Conservation (phyloP, 2,329 filamentous ascomycete species). For the Ceratocystis colombiana region DNA sequence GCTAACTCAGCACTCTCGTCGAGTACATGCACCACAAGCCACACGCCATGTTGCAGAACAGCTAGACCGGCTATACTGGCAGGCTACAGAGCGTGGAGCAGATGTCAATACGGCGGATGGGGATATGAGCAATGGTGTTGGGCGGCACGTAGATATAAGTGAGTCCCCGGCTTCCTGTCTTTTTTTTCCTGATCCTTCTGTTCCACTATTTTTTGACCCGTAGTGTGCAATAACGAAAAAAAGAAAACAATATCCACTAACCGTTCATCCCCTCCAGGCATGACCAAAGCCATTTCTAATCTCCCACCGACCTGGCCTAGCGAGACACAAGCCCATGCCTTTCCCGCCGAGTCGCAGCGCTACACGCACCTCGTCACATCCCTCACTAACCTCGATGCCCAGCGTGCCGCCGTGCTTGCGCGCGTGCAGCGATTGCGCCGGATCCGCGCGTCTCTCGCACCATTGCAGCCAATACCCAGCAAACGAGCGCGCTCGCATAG, state of each 20-base stretch:
- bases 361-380: constrained; percentile 33
- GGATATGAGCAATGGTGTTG: constrained; percentile 34
- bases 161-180: constrained; percentile 26
- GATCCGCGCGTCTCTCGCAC: constrained; percentile 43
- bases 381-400: constrained; percentile 39
- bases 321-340: neutral
- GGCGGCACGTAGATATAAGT: constrained; percentile 40
- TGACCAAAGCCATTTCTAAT: neutral
- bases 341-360: constrained; percentile 6
- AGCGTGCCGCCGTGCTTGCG: constrained; percentile 32
- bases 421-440: constrained; percentile 40
- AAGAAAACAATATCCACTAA: no score
- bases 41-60: constrained; percentile 62
- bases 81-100: constrained; percentile 36
- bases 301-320: constrained; percentile 12
- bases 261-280: neutral
- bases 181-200: neutral
- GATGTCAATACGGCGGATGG: constrained; percentile 31
- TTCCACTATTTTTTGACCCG: no score
- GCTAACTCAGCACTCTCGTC: constrained; percentile 53
- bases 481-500: neutral
- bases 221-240: no score
- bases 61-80: constrained; percentile 55
- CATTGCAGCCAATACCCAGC: constrained; percentile 34
- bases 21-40: constrained; percentile 59